phyloP scores from a whole-genome alignment of 768 basidiomycete genomes.

The Leccinum rimulosum region DNA sequence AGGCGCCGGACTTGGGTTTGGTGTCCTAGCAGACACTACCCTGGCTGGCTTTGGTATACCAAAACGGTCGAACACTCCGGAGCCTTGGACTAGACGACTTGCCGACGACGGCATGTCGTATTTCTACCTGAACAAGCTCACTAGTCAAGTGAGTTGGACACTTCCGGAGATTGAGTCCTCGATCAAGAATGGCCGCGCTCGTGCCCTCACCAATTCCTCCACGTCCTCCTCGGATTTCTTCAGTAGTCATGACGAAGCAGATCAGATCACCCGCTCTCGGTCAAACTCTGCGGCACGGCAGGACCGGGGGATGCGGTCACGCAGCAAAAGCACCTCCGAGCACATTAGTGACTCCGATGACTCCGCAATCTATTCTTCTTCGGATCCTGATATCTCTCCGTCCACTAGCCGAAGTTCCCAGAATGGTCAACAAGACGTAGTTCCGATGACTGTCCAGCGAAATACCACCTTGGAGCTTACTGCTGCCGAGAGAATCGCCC shows the following conservation, averaged over 20 bases:
- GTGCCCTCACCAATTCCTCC: constrained; percentile 34
- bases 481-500: constrained; percentile 65
- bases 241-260: constrained; percentile 23
- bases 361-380: constrained; percentile 50
- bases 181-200: constrained; percentile 31
- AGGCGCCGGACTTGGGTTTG: constrained; percentile 50
- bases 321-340: constrained; percentile 33
- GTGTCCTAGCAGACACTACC: constrained; percentile 34
- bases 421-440: constrained; percentile 22
- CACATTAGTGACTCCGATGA: constrained; percentile 76
- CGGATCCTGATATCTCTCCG: constrained; percentile 32
- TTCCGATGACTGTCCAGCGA: constrained; percentile 14
- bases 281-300: constrained; percentile 36
- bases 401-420: constrained; percentile 33
- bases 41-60: constrained; percentile 60
- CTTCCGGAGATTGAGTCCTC: constrained; percentile 46
- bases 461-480: constrained; percentile 46
- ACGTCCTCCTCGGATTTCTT: constrained; percentile 31
- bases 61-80: constrained; percentile 59
- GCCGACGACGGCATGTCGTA: constrained; percentile 83
- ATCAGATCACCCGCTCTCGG: constrained; percentile 26
- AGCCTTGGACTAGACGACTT: constrained; percentile 79
- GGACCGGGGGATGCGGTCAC: constrained; percentile 24
- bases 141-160: constrained; percentile 68
- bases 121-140: constrained; percentile 72